Conservation (phyloP, 2,329 filamentous ascomycete species). For the Fusarium citri region DNA sequence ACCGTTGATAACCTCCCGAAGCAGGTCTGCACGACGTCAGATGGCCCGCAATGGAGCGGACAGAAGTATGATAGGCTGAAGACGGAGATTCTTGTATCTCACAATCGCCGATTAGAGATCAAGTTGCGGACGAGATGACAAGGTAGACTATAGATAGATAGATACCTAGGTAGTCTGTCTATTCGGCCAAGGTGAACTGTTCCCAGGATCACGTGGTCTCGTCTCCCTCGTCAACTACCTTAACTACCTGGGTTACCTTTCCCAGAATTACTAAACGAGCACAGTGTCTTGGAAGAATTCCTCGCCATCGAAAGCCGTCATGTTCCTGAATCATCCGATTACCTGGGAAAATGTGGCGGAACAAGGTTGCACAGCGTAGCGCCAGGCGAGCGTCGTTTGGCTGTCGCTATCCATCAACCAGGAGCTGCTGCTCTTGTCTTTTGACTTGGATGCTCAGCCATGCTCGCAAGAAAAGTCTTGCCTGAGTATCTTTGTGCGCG, state of each 20-base stretch:
- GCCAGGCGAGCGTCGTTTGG: constrained; percentile 27
- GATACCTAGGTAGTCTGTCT: no score
- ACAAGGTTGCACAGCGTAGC: constrained; percentile 30
- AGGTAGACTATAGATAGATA: background rate
- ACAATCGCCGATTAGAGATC: constrained; percentile 9
- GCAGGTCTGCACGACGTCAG: constrained; percentile 1
- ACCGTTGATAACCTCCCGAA: constrained; percentile 19
- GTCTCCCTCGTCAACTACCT: constrained; percentile 7
- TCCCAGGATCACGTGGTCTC: constrained; percentile 14
- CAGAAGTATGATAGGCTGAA: background rate
- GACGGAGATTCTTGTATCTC: background rate
- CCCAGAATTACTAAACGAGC: constrained; percentile 18
- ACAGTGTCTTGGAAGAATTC: constrained; percentile 17
- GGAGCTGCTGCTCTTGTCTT: background rate
- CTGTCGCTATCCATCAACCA: constrained; percentile 11
- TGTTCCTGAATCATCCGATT: constrained; percentile 9
- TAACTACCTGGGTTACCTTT: no score
- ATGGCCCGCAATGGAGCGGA: background rate
- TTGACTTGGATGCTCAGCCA: background rate
- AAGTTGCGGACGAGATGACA: constrained; percentile 4
- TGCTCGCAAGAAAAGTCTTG: constrained; percentile 5
- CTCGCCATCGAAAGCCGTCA: background rate
- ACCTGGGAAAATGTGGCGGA: constrained; percentile 33
- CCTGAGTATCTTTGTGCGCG: constrained; percentile 14
- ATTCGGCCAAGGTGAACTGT: background rate